A percentile compares a stretch with the other conserved stretches of the same genome.
These are phyloP conservation scores for Citrus medica DNA, from an alignment of 345 rosid species.

Conservation along the genomic window DNA sequence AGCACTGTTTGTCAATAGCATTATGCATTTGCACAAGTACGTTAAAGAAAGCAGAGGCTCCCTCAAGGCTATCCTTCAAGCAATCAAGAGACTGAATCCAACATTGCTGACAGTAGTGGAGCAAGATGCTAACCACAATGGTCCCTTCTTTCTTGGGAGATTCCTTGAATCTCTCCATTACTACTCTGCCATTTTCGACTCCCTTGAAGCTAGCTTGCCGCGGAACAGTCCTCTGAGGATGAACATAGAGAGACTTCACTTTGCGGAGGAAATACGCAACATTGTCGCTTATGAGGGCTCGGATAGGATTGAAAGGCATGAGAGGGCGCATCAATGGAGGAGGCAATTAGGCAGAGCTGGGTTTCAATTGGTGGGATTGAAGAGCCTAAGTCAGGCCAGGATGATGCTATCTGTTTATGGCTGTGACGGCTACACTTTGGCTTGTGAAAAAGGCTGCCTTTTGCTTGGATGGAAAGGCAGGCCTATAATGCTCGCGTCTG, in stretches of 20 bases:
- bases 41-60: constrained; percentile 63
- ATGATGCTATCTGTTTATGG: constrained; percentile 61
- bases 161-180: constrained; percentile 72
- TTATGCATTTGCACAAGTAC: constrained; percentile 58
- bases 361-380: constrained; percentile 46
- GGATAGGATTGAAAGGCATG: constrained; percentile 53
- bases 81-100: constrained; percentile 54
- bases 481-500: constrained; percentile 64
- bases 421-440: constrained; percentile 52
- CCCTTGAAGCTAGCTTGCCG: constrained; percentile 55
- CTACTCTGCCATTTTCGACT: constrained; percentile 62
- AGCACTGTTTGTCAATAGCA: constrained; percentile 43
- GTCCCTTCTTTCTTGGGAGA: constrained; percentile 66
- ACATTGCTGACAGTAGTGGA: constrained; percentile 49
- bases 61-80: constrained; percentile 64
- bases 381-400: constrained; percentile 52
- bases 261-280: constrained; percentile 55
- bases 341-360: constrained; percentile 68
- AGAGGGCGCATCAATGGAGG: constrained; percentile 67
- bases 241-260: constrained; percentile 55
- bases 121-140: constrained; percentile 70
- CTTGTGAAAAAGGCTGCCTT: constrained; percentile 50
- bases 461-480: constrained; percentile 68
- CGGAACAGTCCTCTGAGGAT: constrained; percentile 43
- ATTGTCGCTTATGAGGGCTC: constrained; percentile 54